Percentiles rank a stretch among this genome's conserved stretches.
phyloP scores from a whole-genome alignment of 1,139 yeast genomes.

The Lodderomyces orthopsilosis region DNA sequence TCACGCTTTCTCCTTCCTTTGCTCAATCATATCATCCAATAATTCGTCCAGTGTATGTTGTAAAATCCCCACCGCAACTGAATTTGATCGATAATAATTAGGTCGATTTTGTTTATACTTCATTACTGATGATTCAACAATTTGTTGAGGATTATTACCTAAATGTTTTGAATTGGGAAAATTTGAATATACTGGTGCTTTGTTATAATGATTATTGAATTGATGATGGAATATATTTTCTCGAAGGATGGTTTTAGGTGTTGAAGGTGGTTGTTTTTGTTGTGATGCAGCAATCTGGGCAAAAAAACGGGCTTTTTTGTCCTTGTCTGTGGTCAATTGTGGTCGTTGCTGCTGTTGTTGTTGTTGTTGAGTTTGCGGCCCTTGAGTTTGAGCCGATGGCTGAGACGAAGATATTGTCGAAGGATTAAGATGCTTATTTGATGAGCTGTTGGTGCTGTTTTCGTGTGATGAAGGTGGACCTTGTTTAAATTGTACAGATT shows the following conservation, averaged over 20 bases:
- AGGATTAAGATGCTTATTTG: conserved; percentile 3
- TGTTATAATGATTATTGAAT: conserved; percentile 48
- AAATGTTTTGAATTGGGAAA: conserved; percentile 43
- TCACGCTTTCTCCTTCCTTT: conserved; percentile 3
- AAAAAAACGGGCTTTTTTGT: not conserved
- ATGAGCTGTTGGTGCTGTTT: not conserved
- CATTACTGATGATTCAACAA: conserved; percentile 19
- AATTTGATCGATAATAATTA: conserved; percentile 35
- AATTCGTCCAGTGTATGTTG: conserved; percentile 17
- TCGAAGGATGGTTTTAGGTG: conserved; percentile 5
- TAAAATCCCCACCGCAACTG: conserved; percentile 41
- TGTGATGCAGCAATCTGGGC: not conserved
- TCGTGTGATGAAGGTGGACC: conserved; percentile 1
- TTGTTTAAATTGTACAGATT: not conserved
- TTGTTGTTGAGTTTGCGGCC: too few relatives aligned
- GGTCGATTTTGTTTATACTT: conserved; percentile 27
- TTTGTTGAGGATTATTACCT: conserved; percentile 33
- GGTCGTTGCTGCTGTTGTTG: not conserved
- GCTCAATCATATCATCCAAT: conserved; percentile 5
- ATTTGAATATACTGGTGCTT: conserved; percentile 37
- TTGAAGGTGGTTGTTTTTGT: not conserved
- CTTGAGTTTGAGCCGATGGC: not conserved
- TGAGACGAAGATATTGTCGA: not conserved
- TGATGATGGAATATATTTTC: conserved; percentile 18
- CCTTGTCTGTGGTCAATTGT: not conserved